phyloP scores from a whole-genome alignment of 148 eudicot species.

The Cornus florida region DNA sequence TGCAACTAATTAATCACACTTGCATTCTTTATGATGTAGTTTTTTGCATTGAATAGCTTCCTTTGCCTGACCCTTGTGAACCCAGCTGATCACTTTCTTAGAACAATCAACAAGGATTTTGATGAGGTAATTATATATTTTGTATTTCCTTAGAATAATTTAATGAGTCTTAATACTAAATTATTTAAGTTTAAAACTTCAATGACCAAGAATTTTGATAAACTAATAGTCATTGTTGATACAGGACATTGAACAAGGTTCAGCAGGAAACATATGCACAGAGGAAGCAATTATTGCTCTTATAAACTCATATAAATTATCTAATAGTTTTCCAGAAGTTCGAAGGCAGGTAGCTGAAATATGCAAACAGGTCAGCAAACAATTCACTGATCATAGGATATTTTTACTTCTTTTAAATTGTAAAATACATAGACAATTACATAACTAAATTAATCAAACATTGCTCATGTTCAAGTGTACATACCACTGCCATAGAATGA shows the following conservation, averaged over 20 bases:
- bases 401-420: too few species aligned
- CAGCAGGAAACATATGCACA: constrained; percentile 8
- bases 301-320: constrained; percentile 35
- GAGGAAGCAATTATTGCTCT: constrained; percentile 38
- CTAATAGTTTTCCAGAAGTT: constrained; percentile 28
- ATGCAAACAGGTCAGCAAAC: constrained; percentile 25
- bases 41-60: constrained; percentile 55
- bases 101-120: constrained; percentile 56
- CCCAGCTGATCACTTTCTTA: constrained; percentile 68
- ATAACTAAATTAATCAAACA: too few species aligned
- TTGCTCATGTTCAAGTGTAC: too few species aligned
- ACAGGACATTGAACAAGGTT: constrained; percentile 46
- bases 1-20: neutral
- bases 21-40: constrained; percentile 26
- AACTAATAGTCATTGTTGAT: neutral
- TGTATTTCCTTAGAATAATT: too few species aligned
- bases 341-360: constrained; percentile 23
- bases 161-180: too few species aligned
- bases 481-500: too few species aligned
- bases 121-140: constrained; percentile 36
- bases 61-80: constrained; percentile 58
- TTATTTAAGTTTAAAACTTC: too few species aligned
- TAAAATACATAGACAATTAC: too few species aligned
- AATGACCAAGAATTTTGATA: neutral
- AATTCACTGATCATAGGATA: neutral